Conservation (phyloP, 345 rosid genomes). For the Punica granatum region DNA sequence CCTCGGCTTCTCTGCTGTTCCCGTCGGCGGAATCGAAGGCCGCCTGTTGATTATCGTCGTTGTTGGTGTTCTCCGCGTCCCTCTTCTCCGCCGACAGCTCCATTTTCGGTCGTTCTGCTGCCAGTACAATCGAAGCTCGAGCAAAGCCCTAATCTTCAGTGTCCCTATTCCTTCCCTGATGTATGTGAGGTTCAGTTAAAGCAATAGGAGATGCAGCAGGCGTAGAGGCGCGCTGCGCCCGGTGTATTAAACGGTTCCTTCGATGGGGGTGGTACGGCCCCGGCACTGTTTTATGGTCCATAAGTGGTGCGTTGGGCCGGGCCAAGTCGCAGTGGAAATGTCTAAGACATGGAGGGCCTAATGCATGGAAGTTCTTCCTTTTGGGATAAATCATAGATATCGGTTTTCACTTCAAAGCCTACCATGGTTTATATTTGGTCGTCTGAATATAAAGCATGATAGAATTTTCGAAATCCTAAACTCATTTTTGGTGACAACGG, state of each 20-base stretch:
- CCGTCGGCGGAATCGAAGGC: constrained; percentile 16
- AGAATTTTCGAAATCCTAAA: too few relatives aligned
- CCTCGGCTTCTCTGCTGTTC: constrained; percentile 9
- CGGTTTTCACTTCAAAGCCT: too few relatives aligned
- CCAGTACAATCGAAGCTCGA: background rate
- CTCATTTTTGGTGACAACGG: too few relatives aligned
- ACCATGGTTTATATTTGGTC: too few relatives aligned
- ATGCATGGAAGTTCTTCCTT: too few relatives aligned
- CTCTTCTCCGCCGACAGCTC: constrained; percentile 44
- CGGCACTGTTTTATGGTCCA: too few relatives aligned
- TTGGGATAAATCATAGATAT: too few relatives aligned
- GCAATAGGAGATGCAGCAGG: background rate
- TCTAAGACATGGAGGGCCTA: too few relatives aligned
- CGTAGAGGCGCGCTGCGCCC: background rate
- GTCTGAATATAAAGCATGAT: too few relatives aligned
- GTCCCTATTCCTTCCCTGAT: too few relatives aligned
- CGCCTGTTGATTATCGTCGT: constrained; percentile 2
- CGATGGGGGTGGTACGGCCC: background rate
- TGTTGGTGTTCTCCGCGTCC: constrained; percentile 40
- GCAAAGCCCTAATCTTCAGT: constrained; percentile 5
- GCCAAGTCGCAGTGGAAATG: too few relatives aligned
- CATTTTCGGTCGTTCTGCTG: constrained; percentile 22
- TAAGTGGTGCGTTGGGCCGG: too few relatives aligned
- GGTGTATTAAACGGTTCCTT: background rate
- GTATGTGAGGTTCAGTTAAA: background rate